A percentile compares a stretch with the other conserved stretches of the same genome.
Evolutionary conservation across 164 flowering plant genomes (phyloP).

Genomic region (Vitis rotundifolia): DNA sequence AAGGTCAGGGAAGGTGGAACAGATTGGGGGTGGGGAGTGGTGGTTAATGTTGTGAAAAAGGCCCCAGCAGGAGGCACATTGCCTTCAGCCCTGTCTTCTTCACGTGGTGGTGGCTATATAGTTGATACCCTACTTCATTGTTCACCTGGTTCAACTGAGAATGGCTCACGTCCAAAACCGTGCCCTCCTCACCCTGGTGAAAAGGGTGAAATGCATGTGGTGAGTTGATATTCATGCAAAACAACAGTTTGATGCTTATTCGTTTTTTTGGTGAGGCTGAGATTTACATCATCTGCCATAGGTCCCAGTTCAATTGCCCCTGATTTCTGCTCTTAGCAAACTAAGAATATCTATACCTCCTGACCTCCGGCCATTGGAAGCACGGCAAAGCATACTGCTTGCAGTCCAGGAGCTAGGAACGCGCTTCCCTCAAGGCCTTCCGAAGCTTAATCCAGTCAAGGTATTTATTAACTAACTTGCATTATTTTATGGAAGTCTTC

Average conservation of each 20-base stretch:
- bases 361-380: constrained; percentile 91
- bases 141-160: constrained; percentile 73
- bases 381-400: constrained; percentile 77
- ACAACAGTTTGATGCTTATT: constrained; percentile 7
- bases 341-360: constrained; percentile 76
- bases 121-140: constrained; percentile 96
- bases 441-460: constrained; percentile 95
- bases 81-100: constrained; percentile 44
- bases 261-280: neutral
- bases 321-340: constrained; percentile 84
- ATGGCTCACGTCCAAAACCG: constrained; percentile 87
- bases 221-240: constrained; percentile 49
- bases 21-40: constrained; percentile 99
- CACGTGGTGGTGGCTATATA: constrained; percentile 75
- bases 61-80: constrained; percentile 54
- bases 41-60: constrained; percentile 85
- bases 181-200: constrained; percentile 92
- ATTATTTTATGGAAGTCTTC: no score
- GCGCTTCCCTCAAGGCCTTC: constrained; percentile 87
- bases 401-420: constrained; percentile 77
- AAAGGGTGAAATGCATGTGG: constrained; percentile 99
- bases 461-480: constrained; percentile 26
- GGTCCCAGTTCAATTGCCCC: constrained; percentile 94
- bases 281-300: constrained; percentile 23
- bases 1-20: constrained; percentile 93